Base-by-base conservation (phyloP, 2,329 filamentous ascomycete genomes). In the Fusarium acutatum region DNA sequence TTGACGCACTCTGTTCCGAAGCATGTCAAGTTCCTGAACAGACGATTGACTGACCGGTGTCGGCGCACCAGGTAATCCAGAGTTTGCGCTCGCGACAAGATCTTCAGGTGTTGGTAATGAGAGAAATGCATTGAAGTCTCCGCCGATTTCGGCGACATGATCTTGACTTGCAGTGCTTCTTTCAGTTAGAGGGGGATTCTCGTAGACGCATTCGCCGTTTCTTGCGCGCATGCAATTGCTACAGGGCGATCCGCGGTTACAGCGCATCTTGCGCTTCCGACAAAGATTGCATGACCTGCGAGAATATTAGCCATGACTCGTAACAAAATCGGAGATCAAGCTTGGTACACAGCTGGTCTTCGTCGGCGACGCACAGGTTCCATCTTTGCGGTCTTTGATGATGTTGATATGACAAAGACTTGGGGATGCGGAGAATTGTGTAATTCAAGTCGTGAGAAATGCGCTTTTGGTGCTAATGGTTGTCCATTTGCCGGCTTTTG, bases 201-300 rank as follows among this genome's bases (percentile, higher is more conserved):
- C 77, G 57, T 84, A 84, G 13, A 79, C 63, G 57, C 83, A 85
- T 7, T 75, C 71, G 5, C 75, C 76, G 9, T 68, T 81, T 60
- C 78, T 81, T n/a, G 83, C 82, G 13, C 80, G 79, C 8, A 82
- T 63, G 57, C 84, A 86, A 64, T 85, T 85, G 64, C 77, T 79
- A 65, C 84, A 86, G 0, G 84, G 84, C 7, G 71, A 72, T 30
- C 82, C 79, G 37, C 82, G 79, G 61, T 86, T 81, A 61, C 84
- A 86, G n/a, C 81, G 79, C 22, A 85, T 81, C 68, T 86, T 86
- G 56, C 84, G 83, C n/a, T 78, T 79, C 15, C 84, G 78, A 64
- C 84, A 86, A 11, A 83, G 78, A 14, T 80, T 77, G 64, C 84
- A 86, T 3, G 84, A 82, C 11, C 84, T 84, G 40, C 11, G 24